Percentiles rank a stretch among this genome's conserved stretches.
phyloP scores from a whole-genome alignment of 169 alveolate genomes.

The Plasmodium chabaudi region DNA sequence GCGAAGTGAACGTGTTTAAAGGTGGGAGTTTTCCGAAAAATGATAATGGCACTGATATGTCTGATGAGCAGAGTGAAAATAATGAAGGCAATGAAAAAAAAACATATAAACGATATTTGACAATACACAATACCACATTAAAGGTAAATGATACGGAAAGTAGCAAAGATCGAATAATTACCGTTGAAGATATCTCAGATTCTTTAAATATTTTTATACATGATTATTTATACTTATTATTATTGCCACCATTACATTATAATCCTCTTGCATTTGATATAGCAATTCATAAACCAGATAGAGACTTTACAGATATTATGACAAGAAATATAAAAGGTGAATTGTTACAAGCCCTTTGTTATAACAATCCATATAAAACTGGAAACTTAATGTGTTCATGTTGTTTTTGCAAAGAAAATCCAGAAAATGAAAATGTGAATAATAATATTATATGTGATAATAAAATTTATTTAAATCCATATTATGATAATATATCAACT shows the following conservation, averaged over 20 bases:
- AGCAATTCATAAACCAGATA: constrained; percentile 41
- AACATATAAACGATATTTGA: constrained; percentile 30
- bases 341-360: constrained; percentile 39
- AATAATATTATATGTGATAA: constrained; percentile 21
- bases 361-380: constrained; percentile 54
- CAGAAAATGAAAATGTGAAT: neutral
- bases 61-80: neutral
- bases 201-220: constrained; percentile 25
- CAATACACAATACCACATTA: constrained; percentile 33
- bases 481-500: constrained; percentile 39
- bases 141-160: neutral
- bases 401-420: constrained; percentile 26
- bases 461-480: constrained; percentile 52
- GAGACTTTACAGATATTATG: constrained; percentile 53
- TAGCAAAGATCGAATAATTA: neutral
- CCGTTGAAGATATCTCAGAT: constrained; percentile 15
- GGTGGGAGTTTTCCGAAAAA: neutral
- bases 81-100: neutral
- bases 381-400: constrained; percentile 66
- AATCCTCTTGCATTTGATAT: constrained; percentile 62
- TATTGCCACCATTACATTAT: constrained; percentile 43
- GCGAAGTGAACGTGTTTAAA: neutral
- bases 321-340: constrained; percentile 66
- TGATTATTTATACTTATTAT: constrained; percentile 36
- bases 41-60: neutral